phyloP scores from a whole-genome alignment of 2,329 filamentous ascomycete species.

The Paecilomyces dactylethromorphus region DNA sequence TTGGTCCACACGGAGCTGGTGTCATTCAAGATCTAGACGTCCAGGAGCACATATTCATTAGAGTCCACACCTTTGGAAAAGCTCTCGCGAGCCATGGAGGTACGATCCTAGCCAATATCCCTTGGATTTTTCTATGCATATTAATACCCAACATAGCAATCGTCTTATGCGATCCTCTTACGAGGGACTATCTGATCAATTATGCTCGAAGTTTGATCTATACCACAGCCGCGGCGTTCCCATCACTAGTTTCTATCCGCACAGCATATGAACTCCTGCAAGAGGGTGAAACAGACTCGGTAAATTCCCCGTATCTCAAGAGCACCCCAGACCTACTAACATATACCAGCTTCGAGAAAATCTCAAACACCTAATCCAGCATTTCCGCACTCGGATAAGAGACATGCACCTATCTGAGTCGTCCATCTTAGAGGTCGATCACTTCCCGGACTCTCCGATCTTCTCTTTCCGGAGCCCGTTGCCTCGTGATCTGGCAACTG shows the following conservation, averaged over 20 bases:
- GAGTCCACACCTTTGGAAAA: conserved; percentile 50
- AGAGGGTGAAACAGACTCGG: conserved; percentile 41
- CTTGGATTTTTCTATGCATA: conserved; percentile 9
- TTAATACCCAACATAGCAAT: conserved; percentile 38
- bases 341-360: conserved; percentile 3
- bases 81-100: conserved; percentile 59
- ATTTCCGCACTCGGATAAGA: conserved; percentile 41
- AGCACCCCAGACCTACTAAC: neutral
- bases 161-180: conserved; percentile 55
- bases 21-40: conserved; percentile 46
- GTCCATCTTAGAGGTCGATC: conserved; percentile 30
- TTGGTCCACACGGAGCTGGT: conserved; percentile 44
- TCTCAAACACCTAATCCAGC: conserved; percentile 42
- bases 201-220: conserved; percentile 72
- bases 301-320: conserved; percentile 17
- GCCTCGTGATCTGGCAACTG: conserved; percentile 52
- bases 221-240: conserved; percentile 62
- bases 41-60: conserved; percentile 44
- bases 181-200: conserved; percentile 63
- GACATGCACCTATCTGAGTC: conserved; percentile 23
- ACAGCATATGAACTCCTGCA: conserved; percentile 53
- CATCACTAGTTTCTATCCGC: conserved; percentile 53
- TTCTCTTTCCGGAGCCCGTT: conserved; percentile 55
- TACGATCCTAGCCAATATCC: conserved; percentile 25
- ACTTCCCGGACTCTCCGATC: conserved; percentile 54